Percentiles rank a stretch among this genome's conserved stretches.
Evolutionary conservation across 2,329 filamentous ascomycete species (phyloP).

Genomic region (Tricladium varicosporioides): DNA sequence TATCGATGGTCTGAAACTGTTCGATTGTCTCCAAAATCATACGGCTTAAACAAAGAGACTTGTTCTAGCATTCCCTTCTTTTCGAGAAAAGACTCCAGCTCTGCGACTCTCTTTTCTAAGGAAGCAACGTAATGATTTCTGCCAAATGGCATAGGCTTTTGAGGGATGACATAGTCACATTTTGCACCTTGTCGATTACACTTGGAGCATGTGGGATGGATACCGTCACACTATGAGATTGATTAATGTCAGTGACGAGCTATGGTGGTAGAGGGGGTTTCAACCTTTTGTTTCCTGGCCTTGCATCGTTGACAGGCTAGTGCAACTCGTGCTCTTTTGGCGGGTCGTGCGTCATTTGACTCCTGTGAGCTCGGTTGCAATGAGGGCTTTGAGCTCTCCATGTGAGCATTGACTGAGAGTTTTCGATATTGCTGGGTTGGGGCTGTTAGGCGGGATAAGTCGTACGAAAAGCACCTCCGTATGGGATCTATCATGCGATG

Average conservation of each 20-base stretch:
- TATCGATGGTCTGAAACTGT: background rate
- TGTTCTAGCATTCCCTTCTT: conserved; percentile 3
- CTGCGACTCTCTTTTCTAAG: conserved; percentile 4
- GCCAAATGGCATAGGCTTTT: conserved; percentile 10
- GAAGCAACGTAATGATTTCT: conserved; percentile 8
- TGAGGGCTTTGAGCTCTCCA: background rate
- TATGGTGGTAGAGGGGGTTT: background rate
- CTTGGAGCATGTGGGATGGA: conserved; percentile 8
- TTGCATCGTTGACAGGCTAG: conserved; percentile 10
- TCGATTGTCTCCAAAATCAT: background rate
- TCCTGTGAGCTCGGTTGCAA: background rate
- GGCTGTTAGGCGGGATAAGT: too few species aligned
- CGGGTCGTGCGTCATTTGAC: background rate
- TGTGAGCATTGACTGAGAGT: background rate
- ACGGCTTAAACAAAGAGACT: background rate
- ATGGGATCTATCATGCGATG: too few species aligned
- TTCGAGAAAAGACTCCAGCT: conserved; percentile 3
- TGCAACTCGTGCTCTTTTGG: conserved; percentile 8
- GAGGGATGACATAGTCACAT: conserved; percentile 12
- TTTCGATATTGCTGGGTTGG: background rate
- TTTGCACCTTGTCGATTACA: conserved; percentile 1
- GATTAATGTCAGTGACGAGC: background rate
- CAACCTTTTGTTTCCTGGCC: conserved; percentile 10
- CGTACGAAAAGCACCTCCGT: too few species aligned
- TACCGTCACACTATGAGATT: conserved; percentile 4